phyloP scores from a whole-genome alignment of 805 yeast species.

The Sungouiozyma ichnusensis region DNA sequence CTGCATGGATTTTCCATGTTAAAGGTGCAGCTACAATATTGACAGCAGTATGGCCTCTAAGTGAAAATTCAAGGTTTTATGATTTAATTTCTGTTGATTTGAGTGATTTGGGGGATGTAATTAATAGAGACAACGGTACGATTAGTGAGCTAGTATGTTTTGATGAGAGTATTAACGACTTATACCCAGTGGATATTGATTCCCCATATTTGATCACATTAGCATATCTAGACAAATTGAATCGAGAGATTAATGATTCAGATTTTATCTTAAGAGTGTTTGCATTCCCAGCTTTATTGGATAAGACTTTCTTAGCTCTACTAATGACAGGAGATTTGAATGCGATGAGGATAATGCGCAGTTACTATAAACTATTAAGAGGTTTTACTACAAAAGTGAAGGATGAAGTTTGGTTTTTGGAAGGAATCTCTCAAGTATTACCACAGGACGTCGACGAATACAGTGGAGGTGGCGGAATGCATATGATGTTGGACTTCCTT shows the following conservation, averaged over 20 bases:
- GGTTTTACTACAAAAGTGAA: constrained; percentile 79
- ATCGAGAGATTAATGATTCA: constrained; percentile 69
- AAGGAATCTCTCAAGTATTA: constrained; percentile 78
- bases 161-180: constrained; percentile 72
- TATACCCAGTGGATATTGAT: constrained; percentile 73
- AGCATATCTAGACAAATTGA: constrained; percentile 75
- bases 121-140: constrained; percentile 29
- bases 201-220: constrained; percentile 84
- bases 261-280: constrained; percentile 81
- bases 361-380: constrained; percentile 72
- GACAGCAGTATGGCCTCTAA: constrained; percentile 92
- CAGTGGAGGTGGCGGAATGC: constrained; percentile 87
- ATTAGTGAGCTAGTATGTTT: constrained; percentile 63
- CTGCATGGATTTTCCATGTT: constrained; percentile 95
- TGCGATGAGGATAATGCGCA: constrained; percentile 86
- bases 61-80: constrained; percentile 54
- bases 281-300: constrained; percentile 87
- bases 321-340: constrained; percentile 76
- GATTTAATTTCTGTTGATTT: constrained; percentile 75
- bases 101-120: constrained; percentile 71
- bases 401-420: constrained; percentile 86
- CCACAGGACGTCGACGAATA: constrained; percentile 90
- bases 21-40: constrained; percentile 94
- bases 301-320: constrained; percentile 64
- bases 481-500: constrained; percentile 79